These are phyloP conservation scores for Casuarina equisetifolia DNA, from an alignment of 306 rosid species.

Conservation along the genomic window DNA sequence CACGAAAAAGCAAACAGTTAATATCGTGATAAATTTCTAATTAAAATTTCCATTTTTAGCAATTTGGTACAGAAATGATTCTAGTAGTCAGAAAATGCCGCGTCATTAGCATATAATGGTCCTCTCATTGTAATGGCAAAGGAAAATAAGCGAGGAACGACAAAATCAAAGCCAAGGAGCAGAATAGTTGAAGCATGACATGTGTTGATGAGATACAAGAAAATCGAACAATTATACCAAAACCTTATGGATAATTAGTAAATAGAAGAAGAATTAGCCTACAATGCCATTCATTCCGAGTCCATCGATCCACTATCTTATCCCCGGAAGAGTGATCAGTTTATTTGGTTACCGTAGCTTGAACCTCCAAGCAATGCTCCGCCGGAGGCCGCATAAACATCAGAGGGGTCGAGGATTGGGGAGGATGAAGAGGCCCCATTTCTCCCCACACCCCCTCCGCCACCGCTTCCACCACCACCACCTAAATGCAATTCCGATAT, in stretches of 20 bases:
- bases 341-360: slow-evolving; percentile 73
- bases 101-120: slow-evolving; percentile 24
- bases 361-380: slow-evolving; percentile 74
- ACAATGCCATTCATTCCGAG: slow-evolving; percentile 33
- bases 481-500: slow-evolving; percentile 79
- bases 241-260: slow-evolving; percentile 8
- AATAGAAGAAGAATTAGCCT: slow-evolving; percentile 32
- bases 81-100: slow-evolving; percentile 25
- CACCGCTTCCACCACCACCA: slow-evolving; percentile 31
- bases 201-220: slow-evolving; percentile 34
- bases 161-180: slow-evolving; percentile 8
- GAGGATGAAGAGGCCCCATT: slow-evolving; percentile 63
- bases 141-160: slow-evolving; percentile 23
- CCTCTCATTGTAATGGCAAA: slow-evolving; percentile 33
- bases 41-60: slow-evolving; percentile 35
- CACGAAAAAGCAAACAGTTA: slow-evolving; percentile 23
- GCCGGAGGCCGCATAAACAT: slow-evolving; percentile 58
- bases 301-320: slow-evolving; percentile 28
- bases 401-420: slow-evolving; percentile 67
- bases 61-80: slow-evolving; percentile 32
- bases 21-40: slow-evolving; percentile 5
- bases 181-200: slow-evolving; percentile 18
- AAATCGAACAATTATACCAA: slow-evolving; percentile 22
- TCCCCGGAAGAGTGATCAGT: slow-evolving; percentile 40
- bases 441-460: slow-evolving; percentile 32